phyloP scores from a whole-genome alignment of 441 rosid genomes.

The Populus trichocarpa region DNA sequence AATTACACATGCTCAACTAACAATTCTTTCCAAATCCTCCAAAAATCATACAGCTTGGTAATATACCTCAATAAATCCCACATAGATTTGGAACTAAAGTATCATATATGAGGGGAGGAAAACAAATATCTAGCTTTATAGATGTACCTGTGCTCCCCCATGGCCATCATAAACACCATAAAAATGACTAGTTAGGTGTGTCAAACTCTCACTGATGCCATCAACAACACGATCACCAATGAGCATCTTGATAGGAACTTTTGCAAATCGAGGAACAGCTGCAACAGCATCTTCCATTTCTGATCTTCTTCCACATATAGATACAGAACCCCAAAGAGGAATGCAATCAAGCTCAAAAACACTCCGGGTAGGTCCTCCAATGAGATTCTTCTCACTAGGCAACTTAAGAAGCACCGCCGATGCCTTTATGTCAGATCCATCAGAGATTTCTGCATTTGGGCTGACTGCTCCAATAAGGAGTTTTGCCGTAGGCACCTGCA shows the following conservation, averaged over 20 bases:
- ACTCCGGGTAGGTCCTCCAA: slow-evolving; percentile 45
- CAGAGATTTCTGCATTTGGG: slow-evolving; percentile 38
- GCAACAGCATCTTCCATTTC: slow-evolving; percentile 89
- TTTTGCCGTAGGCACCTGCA: slow-evolving; percentile 58
- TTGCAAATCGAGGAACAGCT: slow-evolving; percentile 56
- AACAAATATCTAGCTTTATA: slow-evolving; percentile 9
- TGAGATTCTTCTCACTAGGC: slow-evolving; percentile 45
- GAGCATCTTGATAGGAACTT: slow-evolving; percentile 80
- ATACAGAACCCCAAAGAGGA: slow-evolving; percentile 83
- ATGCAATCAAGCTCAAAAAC: slow-evolving; percentile 76
- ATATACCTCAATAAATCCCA: slow-evolving; percentile 1
- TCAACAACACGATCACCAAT: slow-evolving; percentile 48
- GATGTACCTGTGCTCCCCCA: slow-evolving; percentile 83
- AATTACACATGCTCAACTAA: background rate
- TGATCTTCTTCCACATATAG: slow-evolving; percentile 68
- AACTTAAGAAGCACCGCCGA: slow-evolving; percentile 63
- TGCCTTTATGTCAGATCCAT: slow-evolving; percentile 38
- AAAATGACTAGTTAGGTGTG: slow-evolving; percentile 68
- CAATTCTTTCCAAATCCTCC: background rate
- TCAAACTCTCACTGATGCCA: slow-evolving; percentile 59
- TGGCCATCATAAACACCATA: slow-evolving; percentile 95
- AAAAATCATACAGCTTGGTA: slow-evolving; percentile 2
- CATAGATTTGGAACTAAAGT: background rate
- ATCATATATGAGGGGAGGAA: background rate
- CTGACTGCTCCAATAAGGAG: slow-evolving; percentile 49